Conservation (phyloP, 2,329 filamentous ascomycete species). For the Pyrenophora graminea region DNA sequence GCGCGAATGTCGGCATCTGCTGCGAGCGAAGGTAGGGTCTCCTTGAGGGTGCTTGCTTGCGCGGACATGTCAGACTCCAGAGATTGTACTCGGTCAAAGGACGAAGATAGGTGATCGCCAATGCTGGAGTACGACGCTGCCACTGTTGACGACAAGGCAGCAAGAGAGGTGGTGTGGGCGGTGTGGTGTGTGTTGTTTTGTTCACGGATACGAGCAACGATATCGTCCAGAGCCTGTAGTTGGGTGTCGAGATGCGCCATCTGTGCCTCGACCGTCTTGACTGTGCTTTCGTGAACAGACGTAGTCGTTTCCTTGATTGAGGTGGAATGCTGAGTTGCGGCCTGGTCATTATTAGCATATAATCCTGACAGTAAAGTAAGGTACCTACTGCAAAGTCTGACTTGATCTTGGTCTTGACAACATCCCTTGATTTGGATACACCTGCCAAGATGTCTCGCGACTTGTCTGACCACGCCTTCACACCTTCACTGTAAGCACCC, state of each 20-base stretch:
- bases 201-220: slow-evolving; percentile 77
- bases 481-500: slow-evolving; percentile 67
- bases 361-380: background rate
- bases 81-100: slow-evolving; percentile 68
- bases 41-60: slow-evolving; percentile 62
- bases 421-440: slow-evolving; percentile 73
- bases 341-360: slow-evolving; percentile 50
- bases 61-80: slow-evolving; percentile 70
- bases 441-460: slow-evolving; percentile 72
- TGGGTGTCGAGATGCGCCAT: slow-evolving; percentile 85
- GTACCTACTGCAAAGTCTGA: slow-evolving; percentile 77
- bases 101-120: slow-evolving; percentile 69
- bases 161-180: slow-evolving; percentile 69
- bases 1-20: slow-evolving; percentile 62
- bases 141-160: slow-evolving; percentile 67
- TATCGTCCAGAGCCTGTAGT: slow-evolving; percentile 87
- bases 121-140: slow-evolving; percentile 74
- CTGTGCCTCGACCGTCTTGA: slow-evolving; percentile 87
- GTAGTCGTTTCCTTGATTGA: slow-evolving; percentile 82
- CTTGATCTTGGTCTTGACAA: slow-evolving; percentile 79
- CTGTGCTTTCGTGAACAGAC: slow-evolving; percentile 86
- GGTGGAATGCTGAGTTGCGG: slow-evolving; percentile 77
- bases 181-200: slow-evolving; percentile 81
- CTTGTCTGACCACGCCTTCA: slow-evolving; percentile 74
- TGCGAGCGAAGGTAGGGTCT: slow-evolving; percentile 64